phyloP scores from a whole-genome alignment of 2,329 filamentous ascomycete genomes.

The Fusarium buharicum region DNA sequence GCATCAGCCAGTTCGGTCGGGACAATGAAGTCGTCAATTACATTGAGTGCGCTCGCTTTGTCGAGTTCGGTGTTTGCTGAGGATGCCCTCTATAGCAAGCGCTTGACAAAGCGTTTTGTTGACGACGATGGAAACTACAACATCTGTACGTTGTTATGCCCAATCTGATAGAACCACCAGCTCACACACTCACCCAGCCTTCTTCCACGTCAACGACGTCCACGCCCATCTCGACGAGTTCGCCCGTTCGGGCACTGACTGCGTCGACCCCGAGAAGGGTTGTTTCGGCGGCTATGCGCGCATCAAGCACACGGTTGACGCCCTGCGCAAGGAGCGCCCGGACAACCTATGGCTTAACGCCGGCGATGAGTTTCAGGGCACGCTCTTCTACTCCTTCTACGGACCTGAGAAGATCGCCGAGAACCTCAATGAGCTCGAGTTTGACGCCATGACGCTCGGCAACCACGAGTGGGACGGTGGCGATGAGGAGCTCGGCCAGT shows the following conservation, averaged over 20 bases:
- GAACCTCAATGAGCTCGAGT: constrained; percentile 71
- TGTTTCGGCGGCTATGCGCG: constrained; percentile 74
- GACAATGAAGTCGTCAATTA: constrained; percentile 41
- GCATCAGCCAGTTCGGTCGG: background rate
- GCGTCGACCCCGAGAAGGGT: constrained; percentile 63
- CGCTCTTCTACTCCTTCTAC: constrained; percentile 74
- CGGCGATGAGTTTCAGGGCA: constrained; percentile 77
- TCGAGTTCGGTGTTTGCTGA: constrained; percentile 50
- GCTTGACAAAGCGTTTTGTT: constrained; percentile 60
- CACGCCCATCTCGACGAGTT: constrained; percentile 75
- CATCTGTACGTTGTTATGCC: constrained; percentile 53
- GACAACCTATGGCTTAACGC: constrained; percentile 72
- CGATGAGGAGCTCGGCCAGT: constrained; percentile 69
- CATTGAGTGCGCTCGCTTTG: constrained; percentile 42
- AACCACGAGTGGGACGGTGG: constrained; percentile 76
- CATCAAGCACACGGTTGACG: constrained; percentile 69
- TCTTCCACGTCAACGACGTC: constrained; percentile 77
- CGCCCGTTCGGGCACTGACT: constrained; percentile 69
- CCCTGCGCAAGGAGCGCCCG: constrained; percentile 65
- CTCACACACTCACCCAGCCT: constrained; percentile 51
- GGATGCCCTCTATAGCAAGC: constrained; percentile 62
- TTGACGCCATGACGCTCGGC: constrained; percentile 74
- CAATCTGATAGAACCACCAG: background rate
- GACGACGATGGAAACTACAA: constrained; percentile 63
- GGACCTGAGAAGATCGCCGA: constrained; percentile 75